Conservation (phyloP, 2,329 filamentous ascomycete genomes). For the Verticillium dahliae region DNA sequence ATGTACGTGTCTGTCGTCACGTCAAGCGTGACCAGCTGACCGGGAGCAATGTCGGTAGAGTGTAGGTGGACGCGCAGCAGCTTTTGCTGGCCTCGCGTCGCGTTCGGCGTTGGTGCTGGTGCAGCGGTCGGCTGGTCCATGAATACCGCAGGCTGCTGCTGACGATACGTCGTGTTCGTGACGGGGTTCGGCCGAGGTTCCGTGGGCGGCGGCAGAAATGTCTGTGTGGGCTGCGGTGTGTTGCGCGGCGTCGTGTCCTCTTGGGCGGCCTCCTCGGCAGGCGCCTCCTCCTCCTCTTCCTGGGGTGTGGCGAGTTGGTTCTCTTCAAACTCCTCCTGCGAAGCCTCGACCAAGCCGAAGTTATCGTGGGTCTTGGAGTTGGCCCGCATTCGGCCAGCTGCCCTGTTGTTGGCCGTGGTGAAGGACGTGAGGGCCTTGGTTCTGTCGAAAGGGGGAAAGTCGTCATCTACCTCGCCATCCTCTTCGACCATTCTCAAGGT, state of each 20-base stretch:
- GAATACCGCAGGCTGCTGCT: slow-evolving; percentile 39
- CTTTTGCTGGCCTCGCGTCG: slow-evolving; percentile 58
- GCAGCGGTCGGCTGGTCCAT: slow-evolving; percentile 48
- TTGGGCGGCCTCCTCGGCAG: slow-evolving; percentile 25
- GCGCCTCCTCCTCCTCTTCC: slow-evolving; percentile 47
- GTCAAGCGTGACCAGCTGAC: slow-evolving; percentile 67
- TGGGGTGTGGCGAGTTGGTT: slow-evolving; percentile 64
- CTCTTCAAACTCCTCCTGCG: slow-evolving; percentile 58
- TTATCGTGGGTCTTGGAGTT: slow-evolving; percentile 77
- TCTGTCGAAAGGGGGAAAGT: slow-evolving; percentile 72
- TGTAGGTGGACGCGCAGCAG: slow-evolving; percentile 66
- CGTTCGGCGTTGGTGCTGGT: slow-evolving; percentile 33
- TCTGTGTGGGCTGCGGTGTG: slow-evolving; percentile 36
- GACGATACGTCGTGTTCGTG: slow-evolving; percentile 52
- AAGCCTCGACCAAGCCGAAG: slow-evolving; percentile 72
- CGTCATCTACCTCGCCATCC: slow-evolving; percentile 77
- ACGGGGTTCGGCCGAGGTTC: slow-evolving; percentile 50
- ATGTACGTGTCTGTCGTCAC: slow-evolving; percentile 80
- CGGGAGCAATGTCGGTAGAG: slow-evolving; percentile 61
- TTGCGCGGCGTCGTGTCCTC: slow-evolving; percentile 36
- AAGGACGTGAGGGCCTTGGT: slow-evolving; percentile 71
- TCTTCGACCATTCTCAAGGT: slow-evolving; percentile 78
- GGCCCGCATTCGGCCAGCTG: slow-evolving; percentile 50
- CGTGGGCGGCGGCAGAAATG: slow-evolving; percentile 18
- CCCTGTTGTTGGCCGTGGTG: slow-evolving; percentile 73